These are phyloP conservation scores for Aegilops sharonensis DNA, from an alignment of 176 grass and related monocot genomes.

Conservation along the genomic window DNA sequence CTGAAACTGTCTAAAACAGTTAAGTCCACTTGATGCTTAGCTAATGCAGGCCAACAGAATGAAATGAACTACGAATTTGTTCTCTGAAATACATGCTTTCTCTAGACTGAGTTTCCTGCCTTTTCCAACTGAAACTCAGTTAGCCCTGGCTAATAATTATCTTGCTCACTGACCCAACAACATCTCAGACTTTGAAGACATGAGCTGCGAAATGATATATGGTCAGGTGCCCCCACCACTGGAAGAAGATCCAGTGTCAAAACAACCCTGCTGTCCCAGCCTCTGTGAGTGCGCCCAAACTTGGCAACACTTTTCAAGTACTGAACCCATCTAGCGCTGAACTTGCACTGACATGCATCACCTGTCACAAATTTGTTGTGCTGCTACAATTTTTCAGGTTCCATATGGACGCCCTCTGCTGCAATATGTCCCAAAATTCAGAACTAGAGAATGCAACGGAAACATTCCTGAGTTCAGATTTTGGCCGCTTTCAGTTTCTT, in stretches of 20 bases:
- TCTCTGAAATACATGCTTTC: background rate
- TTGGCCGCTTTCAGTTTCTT: background rate
- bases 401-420: constrained; percentile 60
- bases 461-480: background rate
- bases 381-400: constrained; percentile 44
- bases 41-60: background rate
- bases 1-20: too few species aligned
- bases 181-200: constrained; percentile 87
- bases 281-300: constrained; percentile 52
- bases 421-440: constrained; percentile 76
- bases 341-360: background rate
- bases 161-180: background rate
- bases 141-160: background rate
- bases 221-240: constrained; percentile 75
- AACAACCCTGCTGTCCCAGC: constrained; percentile 75
- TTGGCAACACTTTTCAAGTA: background rate
- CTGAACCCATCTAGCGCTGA: background rate
- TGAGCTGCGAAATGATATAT: constrained; percentile 98
- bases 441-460: constrained; percentile 8
- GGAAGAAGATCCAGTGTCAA: constrained; percentile 77
- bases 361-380: background rate
- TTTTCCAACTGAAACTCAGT: background rate
- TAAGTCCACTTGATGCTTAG: constrained; percentile 3
- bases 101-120: too few species aligned
- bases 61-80: background rate